Conservation (phyloP, 2,329 filamentous ascomycete species). For the Monilinia laxa region DNA sequence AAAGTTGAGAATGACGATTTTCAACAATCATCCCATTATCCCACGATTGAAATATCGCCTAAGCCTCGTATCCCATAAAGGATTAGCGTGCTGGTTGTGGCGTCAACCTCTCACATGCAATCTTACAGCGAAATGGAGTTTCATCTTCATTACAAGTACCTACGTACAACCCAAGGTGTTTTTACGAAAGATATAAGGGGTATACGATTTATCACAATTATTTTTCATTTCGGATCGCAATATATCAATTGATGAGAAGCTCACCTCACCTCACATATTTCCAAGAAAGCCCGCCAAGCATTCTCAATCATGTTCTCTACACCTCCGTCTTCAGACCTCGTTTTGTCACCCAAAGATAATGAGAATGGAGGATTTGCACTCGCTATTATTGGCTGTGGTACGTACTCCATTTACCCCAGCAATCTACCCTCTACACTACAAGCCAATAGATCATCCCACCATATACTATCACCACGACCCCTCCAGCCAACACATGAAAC, state of each 20-base stretch:
- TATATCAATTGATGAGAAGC: not conserved
- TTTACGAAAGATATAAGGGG: not conserved
- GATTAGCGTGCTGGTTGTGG: not conserved
- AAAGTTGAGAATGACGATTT: not conserved
- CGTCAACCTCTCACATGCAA: too few species aligned
- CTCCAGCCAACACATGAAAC: not conserved
- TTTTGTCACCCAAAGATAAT: not conserved
- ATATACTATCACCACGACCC: not conserved
- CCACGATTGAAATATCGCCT: not conserved
- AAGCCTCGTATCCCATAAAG: not conserved
- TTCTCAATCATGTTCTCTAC: constrained; percentile 4
- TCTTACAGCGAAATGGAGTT: not conserved
- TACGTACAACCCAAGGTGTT: not conserved
- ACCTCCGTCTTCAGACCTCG: not conserved
- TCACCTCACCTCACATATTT: not conserved
- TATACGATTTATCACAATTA: too few species aligned
- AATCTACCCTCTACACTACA: not conserved
- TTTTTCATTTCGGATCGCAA: not conserved
- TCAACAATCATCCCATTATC: not conserved
- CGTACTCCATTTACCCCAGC: not conserved
- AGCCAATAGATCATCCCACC: not conserved
- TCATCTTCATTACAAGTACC: not conserved
- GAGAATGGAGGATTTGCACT: constrained; percentile 15
- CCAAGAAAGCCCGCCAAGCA: not conserved
- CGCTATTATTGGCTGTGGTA: constrained; percentile 20